Evolutionary conservation across 495 filamentous ascomycete species (phyloP), one percentile per base, ranked within the genome.

Genomic region (Immersiella caudata): DNA sequence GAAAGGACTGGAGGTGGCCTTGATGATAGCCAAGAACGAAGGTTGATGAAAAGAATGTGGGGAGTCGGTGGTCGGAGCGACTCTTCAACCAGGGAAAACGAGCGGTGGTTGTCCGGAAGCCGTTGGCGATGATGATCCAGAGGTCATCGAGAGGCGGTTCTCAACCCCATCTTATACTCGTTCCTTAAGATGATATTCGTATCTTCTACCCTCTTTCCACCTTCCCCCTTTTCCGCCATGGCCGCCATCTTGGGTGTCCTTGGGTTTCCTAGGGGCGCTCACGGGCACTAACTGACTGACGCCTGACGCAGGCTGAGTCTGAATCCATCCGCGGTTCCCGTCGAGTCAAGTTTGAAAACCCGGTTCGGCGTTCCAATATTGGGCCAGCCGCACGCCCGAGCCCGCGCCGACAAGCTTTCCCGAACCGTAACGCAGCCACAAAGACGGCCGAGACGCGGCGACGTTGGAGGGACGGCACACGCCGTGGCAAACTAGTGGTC

Each of bases 1-100:
- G 40, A 29, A 59, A 59, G 26, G 56, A 55, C 24, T 55, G 52
- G 24, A 21, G 22, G 52, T 55, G 52, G 52, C 24, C 14, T 55
- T 55, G 52, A 22, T 26, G 52, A 55, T 55, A 26, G 24, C 52
- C 16, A 26, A 55, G 52, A 55, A 55, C 20, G 52, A 55, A 26
- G 8, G 52, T 55, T 46, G 40, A n/a, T 8, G 52, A 24, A 46
- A 46, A 46, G 40, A 46, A 12, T 46, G 40, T 46, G 40, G 40
- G 14, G 40, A 18, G 40, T 8, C 11, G 16, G 5, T 46, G 40
- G 40, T 18, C 40, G 40, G 40, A 12, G 6, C 5, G 40, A 46
- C 40, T 14, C 40, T 46, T 46, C 40, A 46, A 46, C 40, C 40
- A 46, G 40, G 40, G 40, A 14, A 46, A 46, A 46, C 40, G 40